Conservation (phyloP, 164 flowering plant species). For the Vitis rupestris region DNA sequence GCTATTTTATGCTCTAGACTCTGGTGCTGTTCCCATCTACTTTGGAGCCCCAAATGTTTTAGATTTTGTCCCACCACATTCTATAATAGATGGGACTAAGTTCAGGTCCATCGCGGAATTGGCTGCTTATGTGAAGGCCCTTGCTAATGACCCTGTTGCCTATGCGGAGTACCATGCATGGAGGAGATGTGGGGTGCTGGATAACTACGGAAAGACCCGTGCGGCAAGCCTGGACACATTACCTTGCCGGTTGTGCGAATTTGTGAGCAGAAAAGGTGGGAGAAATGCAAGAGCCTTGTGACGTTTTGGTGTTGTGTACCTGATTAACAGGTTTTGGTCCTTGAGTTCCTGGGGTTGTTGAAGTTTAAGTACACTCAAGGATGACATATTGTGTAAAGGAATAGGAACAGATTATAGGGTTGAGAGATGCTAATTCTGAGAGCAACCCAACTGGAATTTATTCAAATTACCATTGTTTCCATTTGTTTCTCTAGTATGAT, state of each 20-base stretch:
- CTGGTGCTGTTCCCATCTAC: slow-evolving; percentile 93
- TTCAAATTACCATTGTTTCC: too few species aligned
- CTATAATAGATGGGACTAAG: slow-evolving; percentile 85
- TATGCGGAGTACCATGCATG: slow-evolving; percentile 97
- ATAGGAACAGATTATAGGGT: background rate
- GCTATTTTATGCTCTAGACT: slow-evolving; percentile 88
- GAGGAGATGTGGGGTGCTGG: slow-evolving; percentile 93
- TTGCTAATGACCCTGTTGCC: slow-evolving; percentile 86
- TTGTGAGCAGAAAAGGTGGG: slow-evolving; percentile 73
- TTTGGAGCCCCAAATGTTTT: slow-evolving; percentile 93
- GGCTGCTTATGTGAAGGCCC: slow-evolving; percentile 74
- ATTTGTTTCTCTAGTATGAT: too few species aligned
- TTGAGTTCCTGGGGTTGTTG: background rate
- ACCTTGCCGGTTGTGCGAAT: slow-evolving; percentile 86
- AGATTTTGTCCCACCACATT: slow-evolving; percentile 93
- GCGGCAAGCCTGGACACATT: slow-evolving; percentile 84
- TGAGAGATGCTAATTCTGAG: background rate
- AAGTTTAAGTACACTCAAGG: background rate
- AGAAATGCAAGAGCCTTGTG: slow-evolving; percentile 47
- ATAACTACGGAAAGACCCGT: slow-evolving; percentile 65
- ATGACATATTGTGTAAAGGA: slow-evolving; percentile 2
- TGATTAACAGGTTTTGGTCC: slow-evolving; percentile 3
- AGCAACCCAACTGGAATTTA: background rate
- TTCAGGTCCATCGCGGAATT: slow-evolving; percentile 71
- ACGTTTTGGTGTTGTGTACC: background rate